These are phyloP conservation scores for Liriodendron chinense DNA, from an alignment of 164 flowering plant genomes.

Conservation along the genomic window DNA sequence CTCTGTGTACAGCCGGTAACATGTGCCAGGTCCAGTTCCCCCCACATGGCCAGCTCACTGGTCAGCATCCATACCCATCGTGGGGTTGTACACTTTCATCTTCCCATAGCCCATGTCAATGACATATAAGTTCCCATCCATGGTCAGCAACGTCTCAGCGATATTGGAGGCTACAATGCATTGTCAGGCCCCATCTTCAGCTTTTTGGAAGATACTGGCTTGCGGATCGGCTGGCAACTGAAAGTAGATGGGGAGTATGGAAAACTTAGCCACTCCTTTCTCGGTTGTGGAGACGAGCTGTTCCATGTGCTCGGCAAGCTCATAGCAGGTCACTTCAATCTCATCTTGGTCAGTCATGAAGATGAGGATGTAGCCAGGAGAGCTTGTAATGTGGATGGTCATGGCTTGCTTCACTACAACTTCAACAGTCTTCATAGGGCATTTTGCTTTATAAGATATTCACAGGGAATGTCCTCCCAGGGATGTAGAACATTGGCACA, in stretches of 20 bases:
- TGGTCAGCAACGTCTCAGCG: conserved; percentile 93
- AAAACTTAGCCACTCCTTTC: conserved; percentile 62
- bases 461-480: conserved; percentile 90
- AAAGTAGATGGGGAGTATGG: conserved; percentile 93
- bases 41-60: conserved; percentile 94
- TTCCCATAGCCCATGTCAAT: conserved; percentile 91
- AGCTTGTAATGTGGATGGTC: conserved; percentile 81
- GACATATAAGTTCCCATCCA: conserved; percentile 88
- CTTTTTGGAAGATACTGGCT: conserved; percentile 87
- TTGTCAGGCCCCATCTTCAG: conserved; percentile 90
- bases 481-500: conserved; percentile 75
- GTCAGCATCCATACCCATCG: conserved; percentile 94
- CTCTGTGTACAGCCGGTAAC: conserved; percentile 81
- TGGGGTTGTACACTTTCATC: conserved; percentile 87
- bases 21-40: conserved; percentile 97
- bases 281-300: no score
- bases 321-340: conserved; percentile 90
- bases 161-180: conserved; percentile 97
- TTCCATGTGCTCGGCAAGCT: conserved; percentile 85
- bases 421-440: conserved; percentile 90
- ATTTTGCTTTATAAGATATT: conserved; percentile 67
- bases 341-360: conserved; percentile 99
- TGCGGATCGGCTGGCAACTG: conserved; percentile 95
- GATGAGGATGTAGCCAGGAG: conserved; percentile 89
- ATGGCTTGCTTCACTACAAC: conserved; percentile 94